Percentiles rank a stretch among this genome's conserved stretches.
Evolutionary conservation across 176 grass and related monocot species (phyloP).

Genomic region (Raddia guianensis): DNA sequence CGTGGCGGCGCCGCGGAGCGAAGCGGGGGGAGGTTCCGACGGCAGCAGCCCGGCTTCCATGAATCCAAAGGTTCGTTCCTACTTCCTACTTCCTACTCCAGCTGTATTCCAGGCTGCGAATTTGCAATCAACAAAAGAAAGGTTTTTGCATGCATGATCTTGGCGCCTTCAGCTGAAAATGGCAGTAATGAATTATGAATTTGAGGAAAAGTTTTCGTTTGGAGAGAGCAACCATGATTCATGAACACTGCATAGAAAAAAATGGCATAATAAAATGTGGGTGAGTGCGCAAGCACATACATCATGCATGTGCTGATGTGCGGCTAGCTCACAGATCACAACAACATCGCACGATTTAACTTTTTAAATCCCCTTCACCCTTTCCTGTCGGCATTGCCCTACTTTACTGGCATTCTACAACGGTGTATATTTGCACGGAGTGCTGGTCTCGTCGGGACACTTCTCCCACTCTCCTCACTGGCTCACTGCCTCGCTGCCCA

Average conservation of each 20-base stretch:
- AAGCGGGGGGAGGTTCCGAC: not conserved
- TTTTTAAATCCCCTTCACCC: not conserved
- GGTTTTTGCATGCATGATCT: not conserved
- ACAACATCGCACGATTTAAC: not conserved
- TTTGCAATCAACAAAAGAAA: constrained; percentile 12
- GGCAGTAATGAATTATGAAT: not conserved
- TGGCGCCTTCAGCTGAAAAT: not conserved
- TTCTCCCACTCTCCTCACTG: too few relatives aligned
- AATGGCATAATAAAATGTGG: not conserved
- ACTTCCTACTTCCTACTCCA: not conserved
- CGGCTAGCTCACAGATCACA: not conserved
- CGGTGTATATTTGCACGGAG: not conserved
- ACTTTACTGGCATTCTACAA: not conserved
- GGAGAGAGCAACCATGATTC: not conserved
- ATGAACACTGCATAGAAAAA: not conserved
- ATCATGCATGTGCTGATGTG: not conserved
- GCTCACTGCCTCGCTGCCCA: too few relatives aligned
- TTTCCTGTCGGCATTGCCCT: not conserved
- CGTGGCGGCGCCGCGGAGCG: constrained; percentile 20
- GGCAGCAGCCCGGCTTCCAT: constrained; percentile 5
- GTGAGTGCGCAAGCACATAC: not conserved
- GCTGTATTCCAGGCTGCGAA: not conserved
- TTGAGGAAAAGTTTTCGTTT: not conserved
- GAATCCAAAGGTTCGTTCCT: constrained; percentile 37
- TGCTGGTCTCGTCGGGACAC: not conserved